Percentiles rank a stretch among this genome's conserved stretches.
Evolutionary conservation across 352 stramenopile species (phyloP).

Genomic region (Globisporangium radiosum): DNA sequence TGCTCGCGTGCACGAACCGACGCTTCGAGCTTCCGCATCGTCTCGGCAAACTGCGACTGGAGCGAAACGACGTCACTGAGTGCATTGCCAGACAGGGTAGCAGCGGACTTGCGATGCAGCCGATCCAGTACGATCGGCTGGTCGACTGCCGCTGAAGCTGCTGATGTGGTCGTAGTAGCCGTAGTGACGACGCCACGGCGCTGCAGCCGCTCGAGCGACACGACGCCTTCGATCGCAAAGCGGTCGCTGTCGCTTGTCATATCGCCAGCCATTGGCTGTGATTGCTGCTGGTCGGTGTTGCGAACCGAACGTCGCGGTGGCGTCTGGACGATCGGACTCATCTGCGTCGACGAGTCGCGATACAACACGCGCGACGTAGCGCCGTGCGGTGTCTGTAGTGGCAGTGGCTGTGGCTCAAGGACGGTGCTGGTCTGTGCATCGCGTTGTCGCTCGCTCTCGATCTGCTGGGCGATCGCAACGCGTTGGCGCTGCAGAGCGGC

Average conservation of each 20-base stretch:
- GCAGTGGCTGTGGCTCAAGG: not conserved
- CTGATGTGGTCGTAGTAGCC: not conserved
- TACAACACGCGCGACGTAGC: not conserved
- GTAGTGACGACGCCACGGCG: not conserved
- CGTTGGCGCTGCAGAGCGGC: constrained; percentile 34
- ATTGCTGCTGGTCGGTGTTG: not conserved
- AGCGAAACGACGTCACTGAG: constrained; percentile 60
- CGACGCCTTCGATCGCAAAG: constrained; percentile 54
- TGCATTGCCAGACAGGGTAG: not conserved
- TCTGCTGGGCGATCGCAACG: constrained; percentile 35
- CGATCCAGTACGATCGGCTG: constrained; percentile 13
- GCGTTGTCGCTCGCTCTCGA: constrained; percentile 21
- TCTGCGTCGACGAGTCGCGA: constrained; percentile 7
- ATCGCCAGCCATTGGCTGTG: not conserved
- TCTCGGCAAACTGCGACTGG: constrained; percentile 66
- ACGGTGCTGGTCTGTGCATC: too few species aligned
- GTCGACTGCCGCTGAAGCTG: not conserved
- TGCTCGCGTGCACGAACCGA: constrained; percentile 54
- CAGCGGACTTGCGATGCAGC: too few species aligned
- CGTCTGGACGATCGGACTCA: constrained; percentile 3
- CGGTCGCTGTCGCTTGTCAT: constrained; percentile 16
- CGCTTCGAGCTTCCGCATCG: constrained; percentile 63
- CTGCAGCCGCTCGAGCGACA: constrained; percentile 36
- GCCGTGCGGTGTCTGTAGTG: not conserved
- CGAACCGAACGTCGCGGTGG: not conserved